These are phyloP conservation scores for Linnemannia schmuckeri DNA, from an alignment of 192 early-diverging fungal species.

Conservation along the genomic window DNA sequence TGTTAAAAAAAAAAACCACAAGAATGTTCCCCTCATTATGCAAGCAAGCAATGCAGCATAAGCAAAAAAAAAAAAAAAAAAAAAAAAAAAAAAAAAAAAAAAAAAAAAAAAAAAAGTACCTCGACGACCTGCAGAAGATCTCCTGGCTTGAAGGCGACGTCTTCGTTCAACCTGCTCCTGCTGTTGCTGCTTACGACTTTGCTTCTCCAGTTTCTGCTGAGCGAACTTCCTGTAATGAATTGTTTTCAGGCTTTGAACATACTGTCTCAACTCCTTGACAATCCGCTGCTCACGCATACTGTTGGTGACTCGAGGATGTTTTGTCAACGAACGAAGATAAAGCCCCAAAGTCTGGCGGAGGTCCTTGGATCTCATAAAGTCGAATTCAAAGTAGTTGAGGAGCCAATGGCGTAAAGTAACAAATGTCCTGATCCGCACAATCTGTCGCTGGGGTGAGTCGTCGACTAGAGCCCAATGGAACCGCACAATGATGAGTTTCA, in stretches of 20 bases:
- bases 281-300: constrained; percentile 65
- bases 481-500: constrained; percentile 65
- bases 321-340: constrained; percentile 56
- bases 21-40: background rate
- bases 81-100: background rate
- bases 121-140: background rate
- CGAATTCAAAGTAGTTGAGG: constrained; percentile 69
- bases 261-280: constrained; percentile 55
- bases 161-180: background rate
- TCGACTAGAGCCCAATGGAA: constrained; percentile 68
- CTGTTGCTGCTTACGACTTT: constrained; percentile 7
- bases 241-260: constrained; percentile 36
- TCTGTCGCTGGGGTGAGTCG: constrained; percentile 60
- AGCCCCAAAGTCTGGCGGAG: constrained; percentile 52
- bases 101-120: constrained; percentile 1
- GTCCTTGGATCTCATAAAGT: constrained; percentile 61
- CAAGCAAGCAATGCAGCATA: background rate
- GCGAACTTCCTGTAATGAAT: constrained; percentile 25
- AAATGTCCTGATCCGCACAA: constrained; percentile 72
- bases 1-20: background rate
- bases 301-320: constrained; percentile 52
- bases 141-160: background rate
- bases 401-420: constrained; percentile 72
- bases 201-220: constrained; percentile 25
- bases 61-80: background rate